Percentiles rank a stretch among this genome's conserved stretches.
phyloP scores from a whole-genome alignment of 2,329 filamentous ascomycete genomes.

The Didymella glomerata region DNA sequence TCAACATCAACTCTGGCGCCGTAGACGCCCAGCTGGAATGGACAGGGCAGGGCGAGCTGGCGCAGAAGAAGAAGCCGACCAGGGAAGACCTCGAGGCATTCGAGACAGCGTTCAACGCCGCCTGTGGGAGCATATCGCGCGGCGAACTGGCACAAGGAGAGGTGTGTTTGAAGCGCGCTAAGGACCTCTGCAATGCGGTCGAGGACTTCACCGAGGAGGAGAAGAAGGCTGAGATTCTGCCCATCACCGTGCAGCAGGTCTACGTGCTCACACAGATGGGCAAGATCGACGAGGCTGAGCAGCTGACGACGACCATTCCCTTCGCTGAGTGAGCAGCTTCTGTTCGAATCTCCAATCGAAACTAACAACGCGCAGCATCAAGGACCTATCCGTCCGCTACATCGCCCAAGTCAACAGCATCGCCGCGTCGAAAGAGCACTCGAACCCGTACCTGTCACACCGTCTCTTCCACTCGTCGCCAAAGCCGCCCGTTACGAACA shows the following conservation, averaged over 20 bases:
- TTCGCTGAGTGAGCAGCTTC: conserved; percentile 63
- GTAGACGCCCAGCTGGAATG: conserved; percentile 77
- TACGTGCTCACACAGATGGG: conserved; percentile 75
- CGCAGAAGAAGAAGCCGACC: conserved; percentile 63
- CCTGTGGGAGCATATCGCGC: conserved; percentile 75
- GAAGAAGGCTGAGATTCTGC: conserved; percentile 75
- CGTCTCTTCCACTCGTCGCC: conserved; percentile 66
- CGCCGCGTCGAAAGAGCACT: conserved; percentile 55
- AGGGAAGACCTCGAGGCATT: conserved; percentile 76
- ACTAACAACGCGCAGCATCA: conserved; percentile 59
- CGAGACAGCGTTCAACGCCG: conserved; percentile 82
- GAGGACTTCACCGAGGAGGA: conserved; percentile 79
- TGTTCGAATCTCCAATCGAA: background rate
- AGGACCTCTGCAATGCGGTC: conserved; percentile 74
- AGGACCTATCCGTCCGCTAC: conserved; percentile 71
- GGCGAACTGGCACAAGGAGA: conserved; percentile 72
- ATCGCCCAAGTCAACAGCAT: conserved; percentile 73
- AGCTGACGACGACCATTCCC: conserved; percentile 69
- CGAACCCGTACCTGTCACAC: conserved; percentile 75
- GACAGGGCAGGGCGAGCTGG: conserved; percentile 64
- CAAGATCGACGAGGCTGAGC: conserved; percentile 70
- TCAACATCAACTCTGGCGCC: conserved; percentile 79
- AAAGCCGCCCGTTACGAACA: conserved; percentile 64
- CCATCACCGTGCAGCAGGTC: conserved; percentile 78
- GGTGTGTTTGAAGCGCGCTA: conserved; percentile 73